phyloP scores from a whole-genome alignment of 345 rosid genomes.

The Eucalyptus victrix region DNA sequence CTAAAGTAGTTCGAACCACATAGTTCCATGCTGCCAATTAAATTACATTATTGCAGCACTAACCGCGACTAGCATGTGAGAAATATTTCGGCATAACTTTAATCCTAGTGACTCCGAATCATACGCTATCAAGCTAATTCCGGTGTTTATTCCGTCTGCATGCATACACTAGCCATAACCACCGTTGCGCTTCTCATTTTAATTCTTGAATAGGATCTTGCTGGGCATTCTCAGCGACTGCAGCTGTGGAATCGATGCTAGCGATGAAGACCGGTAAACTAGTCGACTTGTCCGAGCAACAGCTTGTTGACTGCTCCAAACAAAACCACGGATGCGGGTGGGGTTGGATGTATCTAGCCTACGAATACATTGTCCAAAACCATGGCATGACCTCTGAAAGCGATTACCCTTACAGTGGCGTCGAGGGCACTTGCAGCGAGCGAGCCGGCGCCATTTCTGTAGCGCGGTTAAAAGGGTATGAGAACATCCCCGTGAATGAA shows the following conservation, averaged over 20 bases:
- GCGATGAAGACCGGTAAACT: slow-evolving; percentile 16
- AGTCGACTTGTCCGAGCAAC: slow-evolving; percentile 38
- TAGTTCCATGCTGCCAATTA: too few species aligned
- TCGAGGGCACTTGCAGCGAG: too few species aligned
- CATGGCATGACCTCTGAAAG: slow-evolving; percentile 7
- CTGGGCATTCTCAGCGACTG: background rate
- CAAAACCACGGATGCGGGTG: slow-evolving; percentile 27
- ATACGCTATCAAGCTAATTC: background rate
- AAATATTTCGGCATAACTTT: background rate
- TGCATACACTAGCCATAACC: background rate
- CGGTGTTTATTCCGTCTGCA: background rate
- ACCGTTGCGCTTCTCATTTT: too few species aligned
- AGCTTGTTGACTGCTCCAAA: slow-evolving; percentile 40
- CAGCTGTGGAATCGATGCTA: background rate
- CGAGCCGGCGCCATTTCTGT: too few species aligned
- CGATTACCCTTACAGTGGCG: too few species aligned
- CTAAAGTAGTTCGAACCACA: too few species aligned
- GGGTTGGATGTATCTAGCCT: slow-evolving; percentile 18
- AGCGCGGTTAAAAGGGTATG: too few species aligned
- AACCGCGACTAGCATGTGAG: too few species aligned
- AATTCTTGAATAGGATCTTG: background rate
- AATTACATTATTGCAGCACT: too few species aligned
- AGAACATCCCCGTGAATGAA: too few species aligned
- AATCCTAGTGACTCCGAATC: background rate
- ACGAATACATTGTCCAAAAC: slow-evolving; percentile 2